Percentiles rank a stretch among this genome's conserved stretches.
These are phyloP conservation scores for Neofusicoccum cordaticola DNA, from an alignment of 2,329 filamentous ascomycete genomes.

Conservation along the genomic window DNA sequence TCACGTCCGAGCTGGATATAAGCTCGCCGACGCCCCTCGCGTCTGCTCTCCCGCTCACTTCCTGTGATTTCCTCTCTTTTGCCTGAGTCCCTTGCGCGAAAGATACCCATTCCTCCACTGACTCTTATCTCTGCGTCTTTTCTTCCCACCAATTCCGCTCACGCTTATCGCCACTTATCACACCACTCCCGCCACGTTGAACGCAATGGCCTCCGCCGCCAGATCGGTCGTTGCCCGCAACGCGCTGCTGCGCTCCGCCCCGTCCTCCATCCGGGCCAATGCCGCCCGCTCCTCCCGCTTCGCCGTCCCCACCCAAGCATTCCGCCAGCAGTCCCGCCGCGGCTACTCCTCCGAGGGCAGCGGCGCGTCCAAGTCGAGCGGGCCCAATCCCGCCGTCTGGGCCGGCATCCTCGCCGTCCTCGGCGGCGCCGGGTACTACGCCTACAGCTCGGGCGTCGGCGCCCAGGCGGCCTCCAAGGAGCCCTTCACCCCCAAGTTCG, in stretches of 20 bases:
- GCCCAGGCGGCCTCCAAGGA: conserved; percentile 29
- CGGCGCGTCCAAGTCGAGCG: conserved; percentile 25
- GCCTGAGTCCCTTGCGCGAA: neutral
- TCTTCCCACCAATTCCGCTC: neutral
- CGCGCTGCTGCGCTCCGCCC: conserved; percentile 36
- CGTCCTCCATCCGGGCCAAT: conserved; percentile 54
- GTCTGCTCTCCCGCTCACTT: neutral
- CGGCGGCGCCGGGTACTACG: conserved; percentile 65
- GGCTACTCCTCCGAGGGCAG: conserved; percentile 60
- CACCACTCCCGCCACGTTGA: neutral
- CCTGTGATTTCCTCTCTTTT: neutral
- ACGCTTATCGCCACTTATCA: conserved; percentile 1
- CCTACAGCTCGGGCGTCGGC: conserved; percentile 57
- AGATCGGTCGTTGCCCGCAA: conserved; percentile 14
- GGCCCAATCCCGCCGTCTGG: conserved; percentile 55
- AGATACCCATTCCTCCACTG: conserved; percentile 2
- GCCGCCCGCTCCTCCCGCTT: conserved; percentile 48
- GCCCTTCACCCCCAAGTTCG: conserved; percentile 69
- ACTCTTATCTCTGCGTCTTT: neutral
- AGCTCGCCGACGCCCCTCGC: neutral
- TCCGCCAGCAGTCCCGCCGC: conserved; percentile 72
- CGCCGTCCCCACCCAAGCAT: conserved; percentile 27
- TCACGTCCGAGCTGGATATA: conserved; percentile 4
- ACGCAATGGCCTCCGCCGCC: conserved; percentile 16
- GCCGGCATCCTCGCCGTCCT: conserved; percentile 58